phyloP scores from a whole-genome alignment of 441 rosid genomes.

The Kokia cookei region DNA sequence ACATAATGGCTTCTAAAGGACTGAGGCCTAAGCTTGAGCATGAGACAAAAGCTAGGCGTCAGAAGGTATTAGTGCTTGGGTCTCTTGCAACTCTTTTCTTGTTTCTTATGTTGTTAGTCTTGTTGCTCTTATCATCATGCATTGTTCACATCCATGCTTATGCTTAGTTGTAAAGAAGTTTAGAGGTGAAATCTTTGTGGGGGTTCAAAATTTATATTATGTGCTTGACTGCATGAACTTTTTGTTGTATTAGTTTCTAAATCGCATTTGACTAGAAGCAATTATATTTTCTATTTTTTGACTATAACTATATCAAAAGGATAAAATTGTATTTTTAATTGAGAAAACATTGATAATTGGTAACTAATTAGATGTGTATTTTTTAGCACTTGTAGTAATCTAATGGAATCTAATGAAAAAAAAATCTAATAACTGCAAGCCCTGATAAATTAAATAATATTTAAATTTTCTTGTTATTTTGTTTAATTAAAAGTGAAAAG shows the following conservation, averaged over 20 bases:
- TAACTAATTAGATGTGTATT: not conserved
- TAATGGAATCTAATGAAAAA: not conserved
- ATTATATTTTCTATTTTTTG: not conserved
- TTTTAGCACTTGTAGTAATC: not conserved
- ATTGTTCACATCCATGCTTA: not conserved
- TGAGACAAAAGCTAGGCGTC: conserved; percentile 81
- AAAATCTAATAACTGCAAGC: not conserved
- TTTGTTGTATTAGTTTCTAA: not conserved
- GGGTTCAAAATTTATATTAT: not conserved
- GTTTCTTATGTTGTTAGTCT: not conserved
- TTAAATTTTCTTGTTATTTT: not conserved
- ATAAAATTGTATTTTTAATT: not conserved
- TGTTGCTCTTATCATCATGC: not conserved
- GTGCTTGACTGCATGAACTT: not conserved
- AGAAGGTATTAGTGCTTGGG: conserved; percentile 46
- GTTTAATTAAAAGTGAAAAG: not conserved
- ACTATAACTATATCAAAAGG: not conserved
- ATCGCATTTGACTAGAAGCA: not conserved
- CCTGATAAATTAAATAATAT: not conserved
- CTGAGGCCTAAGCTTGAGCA: conserved; percentile 70
- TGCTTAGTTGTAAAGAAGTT: not conserved
- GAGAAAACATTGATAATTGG: not conserved
- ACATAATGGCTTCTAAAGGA: conserved; percentile 24
- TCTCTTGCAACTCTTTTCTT: not conserved
- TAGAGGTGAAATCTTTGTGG: not conserved